Evolutionary conservation across 1,139 yeast genomes (phyloP), one percentile per base, ranked within the genome.

Genomic region (Protomyces inouyei): DNA sequence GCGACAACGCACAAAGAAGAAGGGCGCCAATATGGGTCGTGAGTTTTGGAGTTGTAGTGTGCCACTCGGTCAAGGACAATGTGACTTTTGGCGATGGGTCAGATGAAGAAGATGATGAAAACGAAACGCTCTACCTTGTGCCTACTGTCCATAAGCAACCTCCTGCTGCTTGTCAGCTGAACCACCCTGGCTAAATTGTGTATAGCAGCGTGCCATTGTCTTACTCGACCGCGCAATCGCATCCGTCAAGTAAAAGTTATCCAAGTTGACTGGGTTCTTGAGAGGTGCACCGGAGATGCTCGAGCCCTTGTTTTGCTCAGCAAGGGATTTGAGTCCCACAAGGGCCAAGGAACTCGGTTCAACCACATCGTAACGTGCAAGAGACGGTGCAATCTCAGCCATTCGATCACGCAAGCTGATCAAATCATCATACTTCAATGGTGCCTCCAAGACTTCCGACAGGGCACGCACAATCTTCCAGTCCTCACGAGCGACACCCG

Each of bases 401-500:
- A 89, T 78, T 75, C 96, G 83, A 60, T 81, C 77, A 76, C 95
- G 86, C 63, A 89, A 78, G 66, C 87, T 83, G 70, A 83, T 82
- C 63, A 84, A 76, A 74, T 87, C 92, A 74, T 88, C 95, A 73
- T 89, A 89, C 59, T 93, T 93, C 72, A 89, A 81, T 2, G 87
- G 78, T 52, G 82, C 83, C 64, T 84, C 85, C 72, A 89, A 79
- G 74, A 87, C 88, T 76, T 89, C 96, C 61, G 89, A 84, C 67
- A 88, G 82, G 9, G 96, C 96, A 76, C 95, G 85, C 71, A 89
- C 77, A 70, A 89, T 86, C 79, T 87, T 86, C 96, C 96, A 89
- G 77, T 89, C 96, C 77, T 89, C 96, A 75, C 96, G 86, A 54
- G 96, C 95, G 64, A 84, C 88, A 51, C 95, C 96, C 63, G 96